Conservation (phyloP, 1,139 yeast species). For the Cylindricascospora bacillispora region DNA sequence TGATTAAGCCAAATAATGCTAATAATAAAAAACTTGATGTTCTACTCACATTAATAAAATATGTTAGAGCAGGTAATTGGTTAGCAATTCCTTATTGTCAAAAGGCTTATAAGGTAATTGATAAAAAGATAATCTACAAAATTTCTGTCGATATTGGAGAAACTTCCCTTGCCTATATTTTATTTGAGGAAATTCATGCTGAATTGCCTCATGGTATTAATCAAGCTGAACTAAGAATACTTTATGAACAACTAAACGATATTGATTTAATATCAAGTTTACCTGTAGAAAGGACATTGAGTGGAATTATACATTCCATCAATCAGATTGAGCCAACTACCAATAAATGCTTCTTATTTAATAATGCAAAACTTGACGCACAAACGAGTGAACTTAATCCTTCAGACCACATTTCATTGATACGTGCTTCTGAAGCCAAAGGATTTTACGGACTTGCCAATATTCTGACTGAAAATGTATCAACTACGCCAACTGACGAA, state of each 20-base stretch:
- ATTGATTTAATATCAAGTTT: constrained; percentile 52
- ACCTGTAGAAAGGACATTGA: constrained; percentile 43
- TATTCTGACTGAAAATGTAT: constrained; percentile 7
- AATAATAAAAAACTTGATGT: no score
- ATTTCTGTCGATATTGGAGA: constrained; percentile 30
- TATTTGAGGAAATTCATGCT: constrained; percentile 40
- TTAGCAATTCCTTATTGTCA: no score
- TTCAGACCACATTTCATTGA: constrained; percentile 22
- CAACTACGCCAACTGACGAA: constrained; percentile 2
- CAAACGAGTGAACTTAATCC: constrained; percentile 41
- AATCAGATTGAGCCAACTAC: constrained; percentile 28
- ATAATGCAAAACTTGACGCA: constrained; percentile 46
- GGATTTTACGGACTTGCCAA: constrained; percentile 21
- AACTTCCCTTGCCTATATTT: constrained; percentile 37
- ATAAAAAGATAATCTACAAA: constrained; percentile 25
- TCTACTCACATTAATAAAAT: no score
- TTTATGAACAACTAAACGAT: constrained; percentile 41
- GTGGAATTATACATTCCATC: constrained; percentile 36
- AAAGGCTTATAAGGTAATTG: constrained; percentile 25
- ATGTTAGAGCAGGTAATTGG: no score
- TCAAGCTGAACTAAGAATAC: constrained; percentile 21
- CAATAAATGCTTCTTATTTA: constrained; percentile 36
- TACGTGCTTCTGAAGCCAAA: constrained; percentile 9
- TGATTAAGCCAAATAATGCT: no score
- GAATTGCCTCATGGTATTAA: constrained; percentile 6